Evolutionary conservation across 208 protist species (phyloP).

Genomic region (Entamoeba histolytica): DNA sequence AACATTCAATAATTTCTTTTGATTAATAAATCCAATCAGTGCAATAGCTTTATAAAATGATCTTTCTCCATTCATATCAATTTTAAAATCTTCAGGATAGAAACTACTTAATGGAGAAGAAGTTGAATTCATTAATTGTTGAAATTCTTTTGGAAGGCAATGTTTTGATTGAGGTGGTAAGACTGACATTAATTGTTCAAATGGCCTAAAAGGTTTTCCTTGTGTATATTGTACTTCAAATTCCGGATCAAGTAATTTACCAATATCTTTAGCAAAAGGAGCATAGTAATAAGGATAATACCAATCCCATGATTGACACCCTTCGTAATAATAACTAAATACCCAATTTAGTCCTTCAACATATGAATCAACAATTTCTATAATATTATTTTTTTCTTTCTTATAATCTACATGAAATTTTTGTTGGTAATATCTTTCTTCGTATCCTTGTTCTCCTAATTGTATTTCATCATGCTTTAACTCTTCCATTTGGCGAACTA

Average conservation of each 20-base stretch:
- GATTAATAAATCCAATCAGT: constrained; percentile 60
- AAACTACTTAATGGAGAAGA: constrained; percentile 69
- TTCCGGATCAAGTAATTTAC: neutral
- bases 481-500: too few species aligned
- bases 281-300: constrained; percentile 97
- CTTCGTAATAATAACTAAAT: constrained; percentile 89
- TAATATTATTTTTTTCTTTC: neutral
- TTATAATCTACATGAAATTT: neutral
- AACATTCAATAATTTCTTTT: constrained; percentile 4
- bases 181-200: constrained; percentile 84
- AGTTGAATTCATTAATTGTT: constrained; percentile 30
- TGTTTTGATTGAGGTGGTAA: constrained; percentile 51
- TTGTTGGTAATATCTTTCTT: neutral
- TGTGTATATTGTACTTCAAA: neutral
- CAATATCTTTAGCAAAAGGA: constrained; percentile 65
- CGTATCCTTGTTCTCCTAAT: neutral
- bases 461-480: too few species aligned
- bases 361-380: constrained; percentile 59
- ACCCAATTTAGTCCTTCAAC: constrained; percentile 85
- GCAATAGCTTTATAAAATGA: constrained; percentile 58
- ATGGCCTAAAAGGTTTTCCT: constrained; percentile 64
- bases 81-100: constrained; percentile 77
- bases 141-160: constrained; percentile 50
- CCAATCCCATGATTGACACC: constrained; percentile 71
- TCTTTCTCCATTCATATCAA: constrained; percentile 79